Base-by-base conservation (phyloP, 176 grass and related monocot species). In the Alloteropsis semialata region DNA sequence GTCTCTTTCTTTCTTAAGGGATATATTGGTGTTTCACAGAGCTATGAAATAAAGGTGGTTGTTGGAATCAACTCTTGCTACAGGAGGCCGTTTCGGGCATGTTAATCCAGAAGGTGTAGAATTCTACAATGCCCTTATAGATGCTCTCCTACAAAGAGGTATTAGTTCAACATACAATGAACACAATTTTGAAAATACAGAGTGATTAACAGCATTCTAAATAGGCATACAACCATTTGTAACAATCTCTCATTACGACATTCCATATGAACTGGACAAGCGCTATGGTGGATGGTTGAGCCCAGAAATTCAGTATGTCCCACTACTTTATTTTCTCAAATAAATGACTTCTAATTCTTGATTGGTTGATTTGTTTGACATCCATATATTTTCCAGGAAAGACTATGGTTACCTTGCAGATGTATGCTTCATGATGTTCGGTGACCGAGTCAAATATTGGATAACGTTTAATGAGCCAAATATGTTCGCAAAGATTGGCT, bases 141-240 rank as follows among this genome's bases (percentile, higher is more conserved):
- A 93, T 74, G 65, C 57, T 63, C 84, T 90, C 73, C 2, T 84
- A 36, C 34, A 36, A 36, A 36, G 34, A 36, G 34, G 34, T 36
- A 36, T 36, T 36, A 5, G 25, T 73, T 51, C n/a, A 18, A 57
- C 1, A 27, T 34, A 12, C 1, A 73, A 9, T 3, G 42, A 65
- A 11, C 19, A 54, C 39, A 49, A 78, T 5, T 86, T 56, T 65
- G 3, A 74, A 32, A 18, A 59, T 19, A 33, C 36, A 8, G 5
- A 38, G 10, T 53, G 62, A 33, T 63, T 73, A 29, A 65, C 1
- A 18, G 14, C 37, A 44, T 67, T 5, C 39, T 75, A 41, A 55
- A 25, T 42, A 97, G 94, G 91, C n/a, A 94, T 94, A 41, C 5
- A 92, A 41, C 91, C 94, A 60, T 97, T 97, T 88, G 94, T 88